Percentiles rank a stretch among this genome's conserved stretches.
Evolutionary conservation across 2,329 filamentous ascomycete species (phyloP).

Genomic region (Periconia macrospinosa): DNA sequence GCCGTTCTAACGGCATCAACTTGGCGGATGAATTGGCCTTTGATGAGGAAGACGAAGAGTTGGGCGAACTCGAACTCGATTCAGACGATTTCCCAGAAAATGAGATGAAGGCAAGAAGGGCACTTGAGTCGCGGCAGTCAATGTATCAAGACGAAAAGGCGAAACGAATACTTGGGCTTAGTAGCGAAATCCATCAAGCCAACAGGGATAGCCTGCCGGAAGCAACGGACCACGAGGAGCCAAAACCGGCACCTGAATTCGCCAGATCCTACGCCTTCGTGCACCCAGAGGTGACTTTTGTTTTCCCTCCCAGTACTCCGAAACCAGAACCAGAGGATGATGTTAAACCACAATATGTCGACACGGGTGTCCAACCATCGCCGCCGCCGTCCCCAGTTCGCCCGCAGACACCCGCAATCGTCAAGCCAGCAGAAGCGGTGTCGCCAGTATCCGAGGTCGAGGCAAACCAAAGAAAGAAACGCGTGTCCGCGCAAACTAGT

Average conservation of each 20-base stretch:
- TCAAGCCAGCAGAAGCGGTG: conserved; percentile 24
- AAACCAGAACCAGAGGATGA: conserved; percentile 5
- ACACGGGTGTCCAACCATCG: conserved; percentile 80
- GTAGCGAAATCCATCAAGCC: conserved; percentile 26
- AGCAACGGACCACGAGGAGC: conserved; percentile 23
- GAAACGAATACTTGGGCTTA: conserved; percentile 49
- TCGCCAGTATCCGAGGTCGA: conserved; percentile 56
- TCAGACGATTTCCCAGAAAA: conserved; percentile 61
- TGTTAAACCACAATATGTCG: conserved; percentile 58
- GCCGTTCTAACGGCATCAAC: conserved; percentile 68
- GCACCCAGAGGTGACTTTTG: conserved; percentile 29
- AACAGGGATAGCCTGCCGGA: conserved; percentile 24
- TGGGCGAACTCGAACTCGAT: conserved; percentile 62
- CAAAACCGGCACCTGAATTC: conserved; percentile 25
- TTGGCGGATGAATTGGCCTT: conserved; percentile 91
- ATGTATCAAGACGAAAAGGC: conserved; percentile 49
- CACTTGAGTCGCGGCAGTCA: conserved; percentile 46
- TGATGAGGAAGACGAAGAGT: conserved; percentile 70
- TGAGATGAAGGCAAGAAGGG: conserved; percentile 43
- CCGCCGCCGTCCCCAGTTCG: conserved; percentile 73
- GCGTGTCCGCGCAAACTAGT: conserved; percentile 52
- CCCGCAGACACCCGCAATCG: conserved; percentile 20
- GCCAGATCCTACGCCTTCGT: conserved; percentile 23
- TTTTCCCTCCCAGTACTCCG: conserved; percentile 33
- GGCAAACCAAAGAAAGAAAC: conserved; percentile 73